phyloP scores from a whole-genome alignment of 2,329 filamentous ascomycete genomes.

The Arthrobotrys entomopaga region DNA sequence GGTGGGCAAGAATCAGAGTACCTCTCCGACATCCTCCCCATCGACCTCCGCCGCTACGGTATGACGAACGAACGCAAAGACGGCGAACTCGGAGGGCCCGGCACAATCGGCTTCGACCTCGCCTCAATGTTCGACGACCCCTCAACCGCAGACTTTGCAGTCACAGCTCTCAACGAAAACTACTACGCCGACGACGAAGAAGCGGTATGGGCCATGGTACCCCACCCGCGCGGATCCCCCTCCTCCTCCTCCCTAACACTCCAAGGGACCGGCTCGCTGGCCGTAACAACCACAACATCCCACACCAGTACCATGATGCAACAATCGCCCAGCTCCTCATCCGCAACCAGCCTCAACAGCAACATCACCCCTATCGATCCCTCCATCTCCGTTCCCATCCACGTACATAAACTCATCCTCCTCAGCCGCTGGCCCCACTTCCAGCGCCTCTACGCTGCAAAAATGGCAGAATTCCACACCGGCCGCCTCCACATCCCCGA shows the following conservation, averaged over 20 bases:
- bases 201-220: conserved; percentile 56
- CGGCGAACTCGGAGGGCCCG: conserved; percentile 62
- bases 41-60: conserved; percentile 91
- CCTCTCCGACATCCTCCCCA: conserved; percentile 90
- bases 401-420: conserved; percentile 93
- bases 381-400: conserved; percentile 72
- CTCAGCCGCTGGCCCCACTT: conserved; percentile 98
- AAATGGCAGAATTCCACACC: conserved; percentile 97
- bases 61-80: conserved; percentile 73
- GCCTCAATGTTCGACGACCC: conserved; percentile 88
- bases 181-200: conserved; percentile 73
- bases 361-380: conserved; percentile 58
- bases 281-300: conserved; percentile 6
- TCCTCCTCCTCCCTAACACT: conserved; percentile 26
- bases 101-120: conserved; percentile 79
- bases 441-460: conserved; percentile 85
- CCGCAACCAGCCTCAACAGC: conserved; percentile 37
- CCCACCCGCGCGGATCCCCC: conserved; percentile 37
- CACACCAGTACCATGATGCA: conserved; percentile 21
- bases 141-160: conserved; percentile 85
- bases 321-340: conserved; percentile 29
- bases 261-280: conserved; percentile 10
- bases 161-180: conserved; percentile 86
- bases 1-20: conserved; percentile 74
- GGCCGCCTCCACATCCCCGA: conserved; percentile 98